phyloP scores from a whole-genome alignment of 805 yeast species.

The Ogataea trehalophila region DNA sequence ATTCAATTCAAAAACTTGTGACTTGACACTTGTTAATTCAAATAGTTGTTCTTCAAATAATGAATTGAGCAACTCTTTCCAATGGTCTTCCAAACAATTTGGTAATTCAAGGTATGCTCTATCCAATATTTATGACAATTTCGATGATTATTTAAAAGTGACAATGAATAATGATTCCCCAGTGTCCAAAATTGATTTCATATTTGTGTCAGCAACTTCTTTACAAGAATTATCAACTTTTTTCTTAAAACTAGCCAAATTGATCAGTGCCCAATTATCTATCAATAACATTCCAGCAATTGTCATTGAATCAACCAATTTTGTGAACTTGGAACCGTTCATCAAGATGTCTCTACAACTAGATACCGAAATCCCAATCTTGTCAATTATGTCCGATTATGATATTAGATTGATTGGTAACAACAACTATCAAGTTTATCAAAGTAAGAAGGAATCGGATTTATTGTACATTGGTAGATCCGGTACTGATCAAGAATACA shows the following conservation, averaged over 20 bases:
- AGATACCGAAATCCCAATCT: slow-evolving; percentile 33
- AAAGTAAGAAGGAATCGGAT: slow-evolving; percentile 38
- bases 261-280: slow-evolving; percentile 27
- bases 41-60: slow-evolving; percentile 5
- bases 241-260: slow-evolving; percentile 33
- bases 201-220: slow-evolving; percentile 43
- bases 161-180: background rate
- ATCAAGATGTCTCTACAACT: slow-evolving; percentile 39
- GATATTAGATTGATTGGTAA: slow-evolving; percentile 43
- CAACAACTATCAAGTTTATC: slow-evolving; percentile 31
- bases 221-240: slow-evolving; percentile 46
- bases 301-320: slow-evolving; percentile 66
- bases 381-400: slow-evolving; percentile 58
- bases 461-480: slow-evolving; percentile 39
- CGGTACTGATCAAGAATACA: slow-evolving; percentile 40
- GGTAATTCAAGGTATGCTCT: slow-evolving; percentile 29
- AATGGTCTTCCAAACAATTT: slow-evolving; percentile 30
- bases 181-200: slow-evolving; percentile 34
- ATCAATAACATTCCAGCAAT: slow-evolving; percentile 40
- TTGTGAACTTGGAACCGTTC: slow-evolving; percentile 68
- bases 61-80: slow-evolving; percentile 13
- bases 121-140: slow-evolving; percentile 16
- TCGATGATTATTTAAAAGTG: slow-evolving; percentile 22
- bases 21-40: slow-evolving; percentile 38
- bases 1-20: slow-evolving; percentile 39